Evolutionary conservation across 495 filamentous ascomycete genomes (phyloP).

Genomic region (Penicillium coffeae): DNA sequence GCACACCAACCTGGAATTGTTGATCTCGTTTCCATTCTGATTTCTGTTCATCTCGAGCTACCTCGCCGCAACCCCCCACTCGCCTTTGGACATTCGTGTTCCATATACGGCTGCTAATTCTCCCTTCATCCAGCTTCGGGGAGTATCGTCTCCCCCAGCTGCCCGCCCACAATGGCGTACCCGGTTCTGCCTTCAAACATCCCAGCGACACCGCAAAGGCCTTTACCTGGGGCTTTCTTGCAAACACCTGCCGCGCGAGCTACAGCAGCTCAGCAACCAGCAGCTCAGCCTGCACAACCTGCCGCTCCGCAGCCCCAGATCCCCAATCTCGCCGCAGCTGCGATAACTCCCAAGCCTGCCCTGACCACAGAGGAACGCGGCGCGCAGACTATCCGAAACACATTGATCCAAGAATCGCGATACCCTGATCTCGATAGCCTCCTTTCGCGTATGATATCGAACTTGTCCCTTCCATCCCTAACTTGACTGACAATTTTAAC

Average conservation of each 20-base stretch:
- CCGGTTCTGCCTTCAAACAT: constrained; percentile 42
- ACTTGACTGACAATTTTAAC: neutral
- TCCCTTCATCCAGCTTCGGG: constrained; percentile 25
- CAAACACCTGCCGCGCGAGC: constrained; percentile 57
- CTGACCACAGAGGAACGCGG: constrained; percentile 72
- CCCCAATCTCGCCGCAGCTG: constrained; percentile 35
- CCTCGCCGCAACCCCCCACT: neutral
- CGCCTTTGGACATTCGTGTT: constrained; percentile 2
- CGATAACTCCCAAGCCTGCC: constrained; percentile 34
- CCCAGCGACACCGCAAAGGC: constrained; percentile 56
- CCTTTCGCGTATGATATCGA: constrained; percentile 68
- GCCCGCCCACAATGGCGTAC: constrained; percentile 52
- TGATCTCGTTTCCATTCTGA: constrained; percentile 22
- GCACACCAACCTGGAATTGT: constrained; percentile 18
- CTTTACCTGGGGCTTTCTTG: constrained; percentile 67
- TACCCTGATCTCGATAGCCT: constrained; percentile 91
- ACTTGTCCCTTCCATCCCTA: neutral
- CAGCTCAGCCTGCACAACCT: constrained; percentile 19
- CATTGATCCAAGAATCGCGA: constrained; percentile 65
- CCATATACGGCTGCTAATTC: constrained; percentile 13
- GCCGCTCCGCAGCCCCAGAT: constrained; percentile 21
- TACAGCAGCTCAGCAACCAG: constrained; percentile 6
- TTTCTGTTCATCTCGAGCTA: constrained; percentile 1
- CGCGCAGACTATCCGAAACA: constrained; percentile 77
- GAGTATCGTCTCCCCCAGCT: constrained; percentile 19